Evolutionary conservation across 345 rosid species (phyloP).

Genomic region (Arabis hirsuta): DNA sequence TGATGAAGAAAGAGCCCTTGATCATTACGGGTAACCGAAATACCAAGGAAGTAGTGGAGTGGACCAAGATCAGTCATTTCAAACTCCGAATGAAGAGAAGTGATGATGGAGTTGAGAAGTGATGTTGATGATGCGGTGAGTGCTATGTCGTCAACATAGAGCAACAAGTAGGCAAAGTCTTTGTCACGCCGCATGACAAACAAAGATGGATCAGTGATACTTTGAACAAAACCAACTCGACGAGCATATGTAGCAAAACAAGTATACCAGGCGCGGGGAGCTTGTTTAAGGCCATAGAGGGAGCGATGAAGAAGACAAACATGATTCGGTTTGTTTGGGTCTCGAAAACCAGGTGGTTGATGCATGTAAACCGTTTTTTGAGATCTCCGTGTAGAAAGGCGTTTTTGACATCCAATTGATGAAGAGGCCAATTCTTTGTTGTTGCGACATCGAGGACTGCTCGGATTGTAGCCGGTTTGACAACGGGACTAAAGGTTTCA

Average conservation of each 20-base stretch:
- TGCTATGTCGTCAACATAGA: background rate
- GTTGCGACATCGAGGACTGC: background rate
- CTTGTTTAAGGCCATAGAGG: background rate
- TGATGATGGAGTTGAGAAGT: background rate
- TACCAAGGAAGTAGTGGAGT: background rate
- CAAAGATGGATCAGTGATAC: background rate
- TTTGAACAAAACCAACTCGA: background rate
- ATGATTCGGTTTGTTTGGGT: background rate
- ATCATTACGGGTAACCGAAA: background rate
- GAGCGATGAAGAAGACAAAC: background rate
- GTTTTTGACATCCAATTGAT: background rate
- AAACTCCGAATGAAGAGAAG: background rate
- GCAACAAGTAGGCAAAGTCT: background rate
- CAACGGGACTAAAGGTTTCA: background rate
- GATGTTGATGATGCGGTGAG: background rate
- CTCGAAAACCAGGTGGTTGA: background rate
- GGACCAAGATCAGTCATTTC: background rate
- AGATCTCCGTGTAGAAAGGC: background rate
- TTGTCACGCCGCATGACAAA: accelerated
- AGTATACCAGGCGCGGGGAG: background rate
- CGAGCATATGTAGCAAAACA: background rate
- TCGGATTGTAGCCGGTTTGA: background rate
- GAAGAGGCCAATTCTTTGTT: background rate
- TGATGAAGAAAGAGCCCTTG: background rate
- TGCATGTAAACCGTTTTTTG: background rate